Base-by-base conservation (phyloP, 768 basidiomycete species). In the Serendipita indica region DNA sequence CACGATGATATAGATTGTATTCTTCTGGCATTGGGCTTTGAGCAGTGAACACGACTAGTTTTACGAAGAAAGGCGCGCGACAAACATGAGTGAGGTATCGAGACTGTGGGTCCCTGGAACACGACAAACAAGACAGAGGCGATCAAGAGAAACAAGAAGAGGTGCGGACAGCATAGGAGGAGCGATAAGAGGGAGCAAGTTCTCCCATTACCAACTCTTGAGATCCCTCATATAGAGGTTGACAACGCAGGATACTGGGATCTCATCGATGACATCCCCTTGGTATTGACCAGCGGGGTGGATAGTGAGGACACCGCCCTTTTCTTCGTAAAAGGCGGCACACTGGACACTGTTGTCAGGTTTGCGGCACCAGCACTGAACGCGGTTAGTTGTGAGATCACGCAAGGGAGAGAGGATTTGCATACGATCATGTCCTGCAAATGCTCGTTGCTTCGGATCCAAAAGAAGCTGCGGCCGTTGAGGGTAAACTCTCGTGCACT, bases 1-100 rank as follows among this genome's bases (percentile, higher is more conserved):
- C 89, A 39, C 82, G 88, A 65, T 90, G 67, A 66, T 43, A 43
- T 18, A 43, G 7, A 6, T 7, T 43, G 41, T 43, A 43, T 43
- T 43, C n/a, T n/a, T 43, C 41, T 18, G 41, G 41, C 41, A 5
- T 25, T 43, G 27, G 41, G 27, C 18, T 43, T 43, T 25, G 41
- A 43, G 27, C 18, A 43, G n/a, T n/a, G 18, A n/a, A 43, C 41
- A 43, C 41, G 41, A 43, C 41, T n/a, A 43, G 41, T 18, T n/a
- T n/a, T 43, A 43, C 27, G 18, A n/a, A n/a, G 27, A 43, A 7
- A 25, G n/a, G n/a, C 7, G 27, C 41, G n/a, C 5, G 41, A 25
- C 35, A 18, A 37, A 10, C 35, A 10, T 10, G 35, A 37, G 18
- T 10, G 18, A 43, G 27, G 7, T 5, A n/a, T 25, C 41, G 5